Conservation (phyloP, 2,329 filamentous ascomycete genomes). For the Ophiostoma sp. region DNA sequence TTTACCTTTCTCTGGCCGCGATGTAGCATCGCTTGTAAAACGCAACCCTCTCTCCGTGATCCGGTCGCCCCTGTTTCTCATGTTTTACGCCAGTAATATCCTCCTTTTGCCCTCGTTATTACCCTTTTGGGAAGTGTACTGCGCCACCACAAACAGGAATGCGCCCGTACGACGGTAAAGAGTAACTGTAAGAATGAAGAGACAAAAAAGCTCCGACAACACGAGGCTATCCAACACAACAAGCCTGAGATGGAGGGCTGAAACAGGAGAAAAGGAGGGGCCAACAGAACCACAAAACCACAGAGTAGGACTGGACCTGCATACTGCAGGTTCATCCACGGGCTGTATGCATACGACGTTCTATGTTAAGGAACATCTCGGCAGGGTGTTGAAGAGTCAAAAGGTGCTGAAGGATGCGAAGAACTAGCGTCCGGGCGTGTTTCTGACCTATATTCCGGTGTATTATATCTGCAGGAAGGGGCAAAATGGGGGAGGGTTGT, state of each 20-base stretch:
- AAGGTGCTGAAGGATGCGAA: not conserved
- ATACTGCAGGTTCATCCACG: slow-evolving; percentile 11
- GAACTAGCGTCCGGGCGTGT: not conserved
- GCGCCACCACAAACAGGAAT: not conserved
- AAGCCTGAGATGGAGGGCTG: not conserved
- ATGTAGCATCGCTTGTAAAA: not conserved
- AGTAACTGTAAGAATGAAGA: not conserved
- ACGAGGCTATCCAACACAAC: not conserved
- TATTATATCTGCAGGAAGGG: not conserved
- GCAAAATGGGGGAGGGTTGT: not conserved
- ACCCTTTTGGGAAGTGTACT: not conserved
- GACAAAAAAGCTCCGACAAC: not conserved
- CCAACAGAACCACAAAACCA: not conserved
- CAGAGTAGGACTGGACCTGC: not conserved
- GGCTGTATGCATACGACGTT: slow-evolving; percentile 6
- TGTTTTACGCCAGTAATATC: not conserved
- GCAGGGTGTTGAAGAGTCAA: not conserved
- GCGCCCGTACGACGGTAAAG: not conserved
- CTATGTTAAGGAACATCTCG: not conserved
- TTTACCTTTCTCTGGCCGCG: not conserved
- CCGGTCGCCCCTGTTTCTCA: not conserved
- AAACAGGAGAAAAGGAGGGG: not conserved
- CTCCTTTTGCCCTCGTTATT: not conserved
- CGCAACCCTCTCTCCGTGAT: not conserved
- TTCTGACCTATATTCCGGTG: slow-evolving; percentile 5